Conservation (phyloP, 441 rosid species). For the Erodium trifolium region DNA sequence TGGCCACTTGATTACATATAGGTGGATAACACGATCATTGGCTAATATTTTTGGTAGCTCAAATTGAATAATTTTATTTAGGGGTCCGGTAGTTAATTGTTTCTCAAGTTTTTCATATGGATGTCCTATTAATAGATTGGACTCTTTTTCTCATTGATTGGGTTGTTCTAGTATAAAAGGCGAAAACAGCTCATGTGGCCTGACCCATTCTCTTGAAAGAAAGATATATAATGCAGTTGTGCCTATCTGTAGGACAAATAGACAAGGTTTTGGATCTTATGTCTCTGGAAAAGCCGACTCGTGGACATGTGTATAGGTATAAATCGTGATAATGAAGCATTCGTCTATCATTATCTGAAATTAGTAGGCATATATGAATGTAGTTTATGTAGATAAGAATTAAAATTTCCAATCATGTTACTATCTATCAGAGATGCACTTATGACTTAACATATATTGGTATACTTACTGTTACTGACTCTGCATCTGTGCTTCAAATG, state of each 20-base stretch:
- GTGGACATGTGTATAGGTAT: constrained; percentile 4
- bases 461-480: neutral
- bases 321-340: neutral
- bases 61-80: constrained; percentile 3
- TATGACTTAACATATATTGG: neutral
- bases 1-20: neutral
- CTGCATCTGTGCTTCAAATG: neutral
- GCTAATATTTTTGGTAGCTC: neutral
- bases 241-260: neutral
- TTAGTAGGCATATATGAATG: neutral
- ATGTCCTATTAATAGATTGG: neutral
- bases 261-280: constrained; percentile 8
- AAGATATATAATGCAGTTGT: neutral
- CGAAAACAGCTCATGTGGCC: constrained; percentile 7
- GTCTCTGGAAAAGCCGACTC: constrained; percentile 9
- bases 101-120: neutral
- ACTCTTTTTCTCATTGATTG: neutral
- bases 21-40: neutral
- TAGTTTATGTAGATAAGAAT: neutral
- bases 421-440: neutral
- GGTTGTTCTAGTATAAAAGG: neutral
- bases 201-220: constrained; percentile 7
- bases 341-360: neutral
- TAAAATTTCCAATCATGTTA: neutral
- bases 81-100: neutral